Conservation (phyloP, 2,329 filamentous ascomycete species). For the Penicillium nordicum region DNA sequence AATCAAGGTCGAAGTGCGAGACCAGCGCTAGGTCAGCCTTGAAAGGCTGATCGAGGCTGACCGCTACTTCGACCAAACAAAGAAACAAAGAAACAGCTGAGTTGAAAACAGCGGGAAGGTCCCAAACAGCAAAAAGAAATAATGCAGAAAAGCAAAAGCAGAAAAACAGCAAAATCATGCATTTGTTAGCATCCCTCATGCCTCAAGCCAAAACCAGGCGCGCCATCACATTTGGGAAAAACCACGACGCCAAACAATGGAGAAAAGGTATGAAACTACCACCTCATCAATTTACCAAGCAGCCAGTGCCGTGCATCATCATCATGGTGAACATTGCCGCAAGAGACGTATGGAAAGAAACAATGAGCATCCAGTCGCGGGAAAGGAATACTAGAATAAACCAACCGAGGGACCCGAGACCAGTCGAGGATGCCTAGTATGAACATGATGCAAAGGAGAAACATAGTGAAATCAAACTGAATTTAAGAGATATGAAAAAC, state of each 20-base stretch:
- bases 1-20: neutral
- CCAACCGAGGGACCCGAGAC: conserved; percentile 18
- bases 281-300: conserved; percentile 18
- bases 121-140: neutral
- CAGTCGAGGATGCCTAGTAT: conserved; percentile 21
- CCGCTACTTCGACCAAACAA: neutral
- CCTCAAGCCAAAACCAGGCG: conserved; percentile 5
- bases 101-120: neutral
- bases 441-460: conserved; percentile 13
- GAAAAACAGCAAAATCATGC: conserved; percentile 3
- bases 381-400: conserved; percentile 13
- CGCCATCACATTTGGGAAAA: conserved; percentile 16
- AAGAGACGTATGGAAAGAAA: conserved; percentile 4
- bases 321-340: conserved; percentile 16
- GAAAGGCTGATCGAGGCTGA: neutral
- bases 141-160: neutral
- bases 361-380: conserved; percentile 15
- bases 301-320: conserved; percentile 19
- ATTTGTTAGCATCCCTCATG: conserved; percentile 9
- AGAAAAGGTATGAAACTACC: conserved; percentile 8
- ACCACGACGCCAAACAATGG: conserved; percentile 26
- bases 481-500: conserved; percentile 4
- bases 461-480: conserved; percentile 14
- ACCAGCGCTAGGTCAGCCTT: neutral
- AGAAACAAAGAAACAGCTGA: neutral